Percentiles rank a stretch among this genome's conserved stretches.
Evolutionary conservation across 2,329 filamentous ascomycete species (phyloP).

Genomic region (Ophiostoma sp.): DNA sequence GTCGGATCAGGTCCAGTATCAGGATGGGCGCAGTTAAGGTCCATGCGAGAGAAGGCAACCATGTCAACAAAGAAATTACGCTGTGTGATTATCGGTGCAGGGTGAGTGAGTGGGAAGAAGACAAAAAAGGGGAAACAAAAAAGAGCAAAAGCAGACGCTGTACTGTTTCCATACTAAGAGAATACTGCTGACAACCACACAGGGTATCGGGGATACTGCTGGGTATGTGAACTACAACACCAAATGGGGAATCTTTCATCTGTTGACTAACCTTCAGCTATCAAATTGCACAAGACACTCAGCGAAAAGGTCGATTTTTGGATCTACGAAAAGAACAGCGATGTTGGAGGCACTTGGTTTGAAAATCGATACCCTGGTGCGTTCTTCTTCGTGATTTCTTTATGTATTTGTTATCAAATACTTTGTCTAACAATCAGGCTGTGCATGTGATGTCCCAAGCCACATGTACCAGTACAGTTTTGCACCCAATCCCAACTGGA

Average conservation of each 20-base stretch:
- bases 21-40: neutral
- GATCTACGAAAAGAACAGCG: constrained; percentile 49
- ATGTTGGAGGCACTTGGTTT: constrained; percentile 51
- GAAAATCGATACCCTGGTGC: constrained; percentile 42
- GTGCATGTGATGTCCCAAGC: constrained; percentile 48
- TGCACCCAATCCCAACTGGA: constrained; percentile 14
- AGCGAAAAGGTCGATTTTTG: constrained; percentile 7
- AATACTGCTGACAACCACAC: neutral
- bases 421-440: neutral
- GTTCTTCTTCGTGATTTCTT: neutral
- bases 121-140: neutral
- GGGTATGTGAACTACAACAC: neutral
- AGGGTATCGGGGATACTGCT: constrained; percentile 11
- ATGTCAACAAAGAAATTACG: constrained; percentile 11
- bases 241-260: neutral
- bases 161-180: neutral
- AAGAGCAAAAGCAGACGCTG: neutral
- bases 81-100: constrained; percentile 14
- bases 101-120: neutral
- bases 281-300: neutral
- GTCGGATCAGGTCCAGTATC: neutral
- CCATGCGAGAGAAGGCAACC: neutral
- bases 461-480: constrained; percentile 10
- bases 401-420: neutral
- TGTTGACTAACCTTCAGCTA: neutral